phyloP scores from a whole-genome alignment of 2,329 filamentous ascomycete species.

The Sphaceloma murrayae region DNA sequence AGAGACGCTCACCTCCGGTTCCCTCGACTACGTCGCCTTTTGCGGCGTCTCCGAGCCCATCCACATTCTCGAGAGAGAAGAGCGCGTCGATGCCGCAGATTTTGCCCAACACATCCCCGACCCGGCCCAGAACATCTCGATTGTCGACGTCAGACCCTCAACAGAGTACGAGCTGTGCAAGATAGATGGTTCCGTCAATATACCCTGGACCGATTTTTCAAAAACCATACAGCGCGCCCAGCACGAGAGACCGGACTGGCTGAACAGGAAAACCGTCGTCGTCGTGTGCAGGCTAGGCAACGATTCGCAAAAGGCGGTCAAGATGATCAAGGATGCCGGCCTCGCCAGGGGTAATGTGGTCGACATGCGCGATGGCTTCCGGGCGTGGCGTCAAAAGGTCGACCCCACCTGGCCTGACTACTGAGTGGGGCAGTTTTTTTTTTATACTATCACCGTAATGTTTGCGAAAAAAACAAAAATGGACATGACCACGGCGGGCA shows the following conservation, averaged over 20 bases:
- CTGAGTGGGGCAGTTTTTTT: conserved; percentile 26
- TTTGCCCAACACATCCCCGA: conserved; percentile 39
- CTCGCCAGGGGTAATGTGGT: conserved; percentile 53
- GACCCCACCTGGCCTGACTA: conserved; percentile 52
- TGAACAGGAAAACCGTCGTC: conserved; percentile 49
- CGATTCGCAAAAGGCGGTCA: conserved; percentile 63
- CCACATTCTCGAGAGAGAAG: conserved; percentile 48
- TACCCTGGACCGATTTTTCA: conserved; percentile 53
- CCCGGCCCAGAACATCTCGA: conserved; percentile 38
- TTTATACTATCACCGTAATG: too few relatives aligned
- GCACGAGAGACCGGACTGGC: conserved; percentile 19
- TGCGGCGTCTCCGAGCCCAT: conserved; percentile 57
- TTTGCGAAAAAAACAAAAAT: too few relatives aligned
- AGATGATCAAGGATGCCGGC: conserved; percentile 54
- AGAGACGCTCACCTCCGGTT: conserved; percentile 52
- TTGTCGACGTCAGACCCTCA: conserved; percentile 76
- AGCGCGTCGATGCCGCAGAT: conserved; percentile 57
- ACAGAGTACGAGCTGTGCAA: conserved; percentile 76
- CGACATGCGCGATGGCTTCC: conserved; percentile 63
- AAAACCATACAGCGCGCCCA: conserved; percentile 25
- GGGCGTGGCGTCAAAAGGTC: conserved; percentile 61
- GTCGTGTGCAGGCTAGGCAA: conserved; percentile 67
- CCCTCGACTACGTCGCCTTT: conserved; percentile 75
- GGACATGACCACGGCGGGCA: not conserved
- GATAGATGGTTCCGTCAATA: conserved; percentile 65